Evolutionary conservation across 257 asterid species (phyloP), one percentile per base, ranked within the genome.

Genomic region (Ballota nigra): DNA sequence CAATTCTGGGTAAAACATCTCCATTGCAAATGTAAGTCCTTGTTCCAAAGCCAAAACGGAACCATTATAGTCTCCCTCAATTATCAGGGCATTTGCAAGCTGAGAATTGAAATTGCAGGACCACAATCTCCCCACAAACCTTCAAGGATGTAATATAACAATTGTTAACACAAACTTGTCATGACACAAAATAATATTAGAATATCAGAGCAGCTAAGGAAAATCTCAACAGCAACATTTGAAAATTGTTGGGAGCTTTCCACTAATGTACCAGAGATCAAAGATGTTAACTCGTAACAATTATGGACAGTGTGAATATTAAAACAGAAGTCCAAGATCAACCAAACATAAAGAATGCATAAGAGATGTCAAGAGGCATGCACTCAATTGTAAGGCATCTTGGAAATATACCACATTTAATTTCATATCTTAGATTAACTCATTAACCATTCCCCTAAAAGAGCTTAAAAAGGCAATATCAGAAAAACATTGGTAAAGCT

Each of bases 61-160:
- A 69, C 93, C 98, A 61, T 81, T 80, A 79, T 85, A 89, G 78
- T 92, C 97, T 24, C 97, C 97, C 77, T 95, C 97, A 56, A 92
- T 87, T 67, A 89, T 81, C 56, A 92, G 78, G 78, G 99, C 92
- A 87, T 89, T 95, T 49, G 98, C 99, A 76, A 90, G 89, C 89
- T 95, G 99, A 79, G 97, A 91, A 76, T 76, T 86, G 85, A 95
- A 95, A 84, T 95, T 95, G 90, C 98, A 95, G 70, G 80, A 87
- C 99, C 99, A 95, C 68, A 95, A 79, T 64, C 88, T 84, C 82
- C 93, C 96, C 5, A 92, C 75, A 84, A 91, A 92, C 90, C 99
- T 94, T 83, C 76, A 77, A 80, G 57, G 29, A 73, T 63, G 63
- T 36, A 69, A 51, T 63, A 63, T 29, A 34, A 31, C 15, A 61